These are phyloP conservation scores for Exophiala lecanii-corni DNA, from an alignment of 2,329 filamentous ascomycete genomes.

Conservation along the genomic window DNA sequence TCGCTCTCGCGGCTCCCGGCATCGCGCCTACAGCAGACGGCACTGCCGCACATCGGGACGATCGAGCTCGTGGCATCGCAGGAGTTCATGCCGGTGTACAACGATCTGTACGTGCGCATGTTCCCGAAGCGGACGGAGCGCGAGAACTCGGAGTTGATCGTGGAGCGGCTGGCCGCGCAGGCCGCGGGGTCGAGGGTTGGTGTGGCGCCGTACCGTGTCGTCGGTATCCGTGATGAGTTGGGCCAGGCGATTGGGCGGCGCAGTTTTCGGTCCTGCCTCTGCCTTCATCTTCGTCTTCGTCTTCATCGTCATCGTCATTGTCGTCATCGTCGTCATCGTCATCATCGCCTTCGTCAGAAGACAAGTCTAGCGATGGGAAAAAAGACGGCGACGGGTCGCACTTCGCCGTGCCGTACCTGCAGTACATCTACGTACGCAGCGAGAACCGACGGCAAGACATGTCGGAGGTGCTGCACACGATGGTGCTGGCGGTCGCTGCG, in stretches of 20 bases:
- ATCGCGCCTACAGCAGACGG: not conserved
- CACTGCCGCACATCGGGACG: constrained; percentile 5
- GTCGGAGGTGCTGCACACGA: constrained; percentile 25
- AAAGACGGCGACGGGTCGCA: not conserved
- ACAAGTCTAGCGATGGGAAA: not conserved
- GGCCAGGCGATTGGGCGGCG: constrained; percentile 24
- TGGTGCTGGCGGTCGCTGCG: constrained; percentile 21
- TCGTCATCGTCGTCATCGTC: no score
- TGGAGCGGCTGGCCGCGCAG: constrained; percentile 21
- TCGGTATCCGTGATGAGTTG: constrained; percentile 19
- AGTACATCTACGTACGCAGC: constrained; percentile 23
- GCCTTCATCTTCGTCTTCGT: not conserved
- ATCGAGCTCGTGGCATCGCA: constrained; percentile 23
- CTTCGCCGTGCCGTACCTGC: constrained; percentile 23
- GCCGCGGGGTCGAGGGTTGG: constrained; percentile 9
- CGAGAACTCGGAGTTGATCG: constrained; percentile 22
- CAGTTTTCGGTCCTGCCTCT: constrained; percentile 24
- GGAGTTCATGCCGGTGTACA: constrained; percentile 19
- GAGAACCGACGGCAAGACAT: constrained; percentile 24
- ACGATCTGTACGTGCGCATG: constrained; percentile 20
- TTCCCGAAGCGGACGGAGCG: constrained; percentile 20
- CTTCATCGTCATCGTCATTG: no score
- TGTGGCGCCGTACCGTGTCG: constrained; percentile 22
- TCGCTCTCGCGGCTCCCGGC: not conserved
- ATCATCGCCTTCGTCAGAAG: not conserved